phyloP scores from a whole-genome alignment of 2,329 filamentous ascomycete genomes.

The Aspergillus sp. region DNA sequence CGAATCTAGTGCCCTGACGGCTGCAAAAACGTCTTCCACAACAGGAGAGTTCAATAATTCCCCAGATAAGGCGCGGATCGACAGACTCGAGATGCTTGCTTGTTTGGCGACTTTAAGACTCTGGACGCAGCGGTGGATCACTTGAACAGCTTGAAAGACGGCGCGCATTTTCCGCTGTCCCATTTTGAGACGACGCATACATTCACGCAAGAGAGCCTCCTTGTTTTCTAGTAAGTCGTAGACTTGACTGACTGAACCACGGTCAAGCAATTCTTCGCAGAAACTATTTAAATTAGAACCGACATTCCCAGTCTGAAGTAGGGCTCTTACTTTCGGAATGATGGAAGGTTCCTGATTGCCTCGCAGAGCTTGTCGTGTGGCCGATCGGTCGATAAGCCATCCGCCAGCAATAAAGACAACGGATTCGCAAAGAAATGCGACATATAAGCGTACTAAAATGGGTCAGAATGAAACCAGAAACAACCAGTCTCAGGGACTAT shows the following conservation, averaged over 20 bases:
- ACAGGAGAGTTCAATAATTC: slow-evolving; percentile 44
- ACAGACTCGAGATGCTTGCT: slow-evolving; percentile 26
- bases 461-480: slow-evolving; percentile 12
- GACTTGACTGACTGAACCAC: slow-evolving; percentile 24
- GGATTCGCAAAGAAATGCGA: slow-evolving; percentile 55
- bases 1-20: slow-evolving; percentile 45
- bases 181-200: slow-evolving; percentile 26
- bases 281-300: slow-evolving; percentile 21
- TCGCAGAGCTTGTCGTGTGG: slow-evolving; percentile 40
- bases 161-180: slow-evolving; percentile 33
- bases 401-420: slow-evolving; percentile 42
- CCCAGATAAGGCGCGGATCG: slow-evolving; percentile 38
- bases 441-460: slow-evolving; percentile 51
- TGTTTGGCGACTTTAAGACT: slow-evolving; percentile 22
- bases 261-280: slow-evolving; percentile 35
- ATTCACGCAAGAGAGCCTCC: slow-evolving; percentile 35
- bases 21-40: slow-evolving; percentile 44
- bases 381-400: slow-evolving; percentile 12
- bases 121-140: slow-evolving; percentile 18
- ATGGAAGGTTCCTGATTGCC: slow-evolving; percentile 48
- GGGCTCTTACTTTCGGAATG: slow-evolving; percentile 40
- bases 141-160: slow-evolving; percentile 25
- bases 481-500: neutral
- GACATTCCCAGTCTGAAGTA: neutral
- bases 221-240: slow-evolving; percentile 44